Evolutionary conservation across 345 rosid species (phyloP).

Genomic region (Atalantia buxifolia): DNA sequence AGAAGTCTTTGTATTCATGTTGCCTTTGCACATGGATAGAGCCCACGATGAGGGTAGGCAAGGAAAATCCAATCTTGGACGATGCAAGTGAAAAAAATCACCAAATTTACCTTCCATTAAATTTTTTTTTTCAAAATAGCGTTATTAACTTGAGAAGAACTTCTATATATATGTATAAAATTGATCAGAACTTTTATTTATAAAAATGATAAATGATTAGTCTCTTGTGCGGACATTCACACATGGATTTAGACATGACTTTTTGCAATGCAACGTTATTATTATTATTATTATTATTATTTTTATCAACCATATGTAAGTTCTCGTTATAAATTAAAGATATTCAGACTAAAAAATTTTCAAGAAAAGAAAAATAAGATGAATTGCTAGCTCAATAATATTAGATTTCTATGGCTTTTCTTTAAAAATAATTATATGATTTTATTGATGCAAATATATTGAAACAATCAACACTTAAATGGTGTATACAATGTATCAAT

Average conservation of each 20-base stretch:
- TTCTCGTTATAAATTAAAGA: neutral
- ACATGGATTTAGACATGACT: too few relatives aligned
- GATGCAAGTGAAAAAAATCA: neutral
- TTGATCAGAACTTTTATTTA: too few relatives aligned
- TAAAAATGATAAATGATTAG: neutral
- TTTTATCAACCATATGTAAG: neutral
- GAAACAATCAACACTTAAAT: neutral
- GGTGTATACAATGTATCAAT: neutral
- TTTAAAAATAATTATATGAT: too few relatives aligned
- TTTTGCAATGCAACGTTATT: neutral
- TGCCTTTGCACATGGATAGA: constrained; percentile 42
- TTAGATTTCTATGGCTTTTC: too few relatives aligned
- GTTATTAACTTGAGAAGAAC: neutral
- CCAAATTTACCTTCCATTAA: neutral
- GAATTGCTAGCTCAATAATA: neutral
- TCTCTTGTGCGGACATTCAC: neutral
- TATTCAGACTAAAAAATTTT: too few relatives aligned
- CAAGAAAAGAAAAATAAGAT: too few relatives aligned
- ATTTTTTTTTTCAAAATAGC: neutral
- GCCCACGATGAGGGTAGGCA: constrained; percentile 19
- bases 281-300: too few relatives aligned
- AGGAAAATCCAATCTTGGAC: constrained; percentile 4
- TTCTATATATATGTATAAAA: too few relatives aligned
- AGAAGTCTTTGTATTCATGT: constrained; percentile 9
- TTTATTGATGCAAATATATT: neutral